Evolutionary conservation across 2,329 filamentous ascomycete genomes (phyloP).

Genomic region (Aschersonia sp.): DNA sequence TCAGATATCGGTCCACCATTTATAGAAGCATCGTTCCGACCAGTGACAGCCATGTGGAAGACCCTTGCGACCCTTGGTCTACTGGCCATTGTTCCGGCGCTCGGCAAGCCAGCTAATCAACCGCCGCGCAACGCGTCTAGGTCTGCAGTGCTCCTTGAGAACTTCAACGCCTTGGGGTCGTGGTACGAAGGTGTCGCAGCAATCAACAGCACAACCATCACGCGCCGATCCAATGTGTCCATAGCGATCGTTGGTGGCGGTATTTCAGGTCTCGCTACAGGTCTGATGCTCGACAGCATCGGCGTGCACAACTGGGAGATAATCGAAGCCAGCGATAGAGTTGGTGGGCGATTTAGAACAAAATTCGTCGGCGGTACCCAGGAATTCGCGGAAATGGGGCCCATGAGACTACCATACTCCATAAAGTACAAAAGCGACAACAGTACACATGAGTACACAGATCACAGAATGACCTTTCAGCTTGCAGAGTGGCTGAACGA

Average conservation of each 20-base stretch:
- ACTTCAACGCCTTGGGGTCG: conserved; percentile 18
- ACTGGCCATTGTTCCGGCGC: neutral
- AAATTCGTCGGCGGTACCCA: conserved; percentile 23
- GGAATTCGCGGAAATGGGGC: conserved; percentile 23
- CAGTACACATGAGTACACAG: conserved; percentile 24
- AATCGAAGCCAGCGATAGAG: conserved; percentile 22
- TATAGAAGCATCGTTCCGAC: neutral
- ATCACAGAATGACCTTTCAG: conserved; percentile 27
- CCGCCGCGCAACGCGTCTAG: neutral
- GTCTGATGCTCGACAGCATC: conserved; percentile 24
- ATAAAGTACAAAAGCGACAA: conserved; percentile 24
- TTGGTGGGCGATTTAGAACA: conserved; percentile 28
- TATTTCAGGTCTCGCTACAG: conserved; percentile 13
- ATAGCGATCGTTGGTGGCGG: conserved; percentile 22
- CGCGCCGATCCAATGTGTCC: conserved; percentile 7
- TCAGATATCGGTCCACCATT: no score
- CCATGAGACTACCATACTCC: conserved; percentile 26
- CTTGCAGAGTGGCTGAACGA: conserved; percentile 23
- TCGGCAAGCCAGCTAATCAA: neutral
- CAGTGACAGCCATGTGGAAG: neutral
- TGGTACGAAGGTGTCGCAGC: conserved; percentile 25
- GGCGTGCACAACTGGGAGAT: conserved; percentile 30
- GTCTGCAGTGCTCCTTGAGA: conserved; percentile 1
- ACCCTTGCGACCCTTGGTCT: neutral
- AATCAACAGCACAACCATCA: conserved; percentile 13